phyloP scores from a whole-genome alignment of 139 green algal species.

The Zygnema cylindricum region DNA sequence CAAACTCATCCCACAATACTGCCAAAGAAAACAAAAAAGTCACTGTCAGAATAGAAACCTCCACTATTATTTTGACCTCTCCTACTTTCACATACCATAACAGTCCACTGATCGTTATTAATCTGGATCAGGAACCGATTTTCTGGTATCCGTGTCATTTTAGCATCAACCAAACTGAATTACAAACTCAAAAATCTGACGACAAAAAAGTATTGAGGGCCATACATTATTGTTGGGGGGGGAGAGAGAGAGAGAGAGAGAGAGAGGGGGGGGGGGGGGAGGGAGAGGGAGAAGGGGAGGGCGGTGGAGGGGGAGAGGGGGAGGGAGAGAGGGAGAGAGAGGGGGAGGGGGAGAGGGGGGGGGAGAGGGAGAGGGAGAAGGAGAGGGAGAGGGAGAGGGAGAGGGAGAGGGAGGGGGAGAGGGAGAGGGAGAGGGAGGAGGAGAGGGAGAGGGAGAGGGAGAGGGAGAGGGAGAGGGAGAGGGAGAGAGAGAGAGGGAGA shows the following conservation, averaged over 20 bases:
- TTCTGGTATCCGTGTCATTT: too few relatives aligned
- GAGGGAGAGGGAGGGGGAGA: neutral
- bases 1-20: constrained; percentile 91
- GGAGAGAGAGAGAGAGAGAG: neutral
- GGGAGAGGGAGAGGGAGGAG: neutral
- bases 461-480: neutral
- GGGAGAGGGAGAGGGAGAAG: neutral
- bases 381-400: constrained; percentile 11
- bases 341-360: neutral
- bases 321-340: neutral
- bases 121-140: too few relatives aligned
- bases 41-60: too few relatives aligned
- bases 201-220: neutral
- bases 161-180: too few relatives aligned
- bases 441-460: neutral
- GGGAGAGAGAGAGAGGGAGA: neutral
- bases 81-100: too few relatives aligned
- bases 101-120: too few relatives aligned
- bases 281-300: neutral
- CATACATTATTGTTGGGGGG: too few relatives aligned
- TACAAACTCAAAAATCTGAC: neutral
- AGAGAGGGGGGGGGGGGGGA: neutral
- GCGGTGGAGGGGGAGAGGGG: neutral
- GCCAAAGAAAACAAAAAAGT: too few relatives aligned
- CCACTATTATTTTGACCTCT: too few relatives aligned